Percentiles rank a stretch among this genome's conserved stretches.
Conservation (phyloP, 2,329 filamentous ascomycete species). For the Talaromyces islandicus region DNA sequence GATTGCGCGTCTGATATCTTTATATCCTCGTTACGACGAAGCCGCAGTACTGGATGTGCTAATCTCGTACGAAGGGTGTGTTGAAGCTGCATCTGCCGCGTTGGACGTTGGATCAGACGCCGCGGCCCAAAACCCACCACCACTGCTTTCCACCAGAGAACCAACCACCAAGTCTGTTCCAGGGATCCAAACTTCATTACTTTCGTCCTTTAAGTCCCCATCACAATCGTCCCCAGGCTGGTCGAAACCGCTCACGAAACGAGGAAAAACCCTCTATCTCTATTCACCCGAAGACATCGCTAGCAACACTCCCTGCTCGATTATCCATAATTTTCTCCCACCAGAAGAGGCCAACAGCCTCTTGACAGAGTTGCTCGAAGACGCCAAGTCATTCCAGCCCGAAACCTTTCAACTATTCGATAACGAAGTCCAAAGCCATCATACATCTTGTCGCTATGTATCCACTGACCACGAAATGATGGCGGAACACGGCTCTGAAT, state of each 20-base stretch:
- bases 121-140: background rate
- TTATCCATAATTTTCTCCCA: slow-evolving; percentile 86
- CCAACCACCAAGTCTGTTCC: slow-evolving; percentile 17
- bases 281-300: slow-evolving; percentile 78
- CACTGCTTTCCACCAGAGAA: background rate
- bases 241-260: slow-evolving; percentile 55
- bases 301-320: slow-evolving; percentile 78
- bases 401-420: slow-evolving; percentile 83
- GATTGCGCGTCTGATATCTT: slow-evolving; percentile 72
- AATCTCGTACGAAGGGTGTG: slow-evolving; percentile 69
- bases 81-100: slow-evolving; percentile 57
- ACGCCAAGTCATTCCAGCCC: slow-evolving; percentile 64
- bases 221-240: background rate
- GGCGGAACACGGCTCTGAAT: slow-evolving; percentile 64
- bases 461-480: slow-evolving; percentile 64
- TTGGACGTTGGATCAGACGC: slow-evolving; percentile 34
- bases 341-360: slow-evolving; percentile 65
- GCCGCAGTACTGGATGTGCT: slow-evolving; percentile 71
- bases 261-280: slow-evolving; percentile 75
- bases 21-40: slow-evolving; percentile 61
- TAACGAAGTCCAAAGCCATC: slow-evolving; percentile 75
- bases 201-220: slow-evolving; percentile 46
- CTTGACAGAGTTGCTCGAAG: slow-evolving; percentile 66
- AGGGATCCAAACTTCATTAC: slow-evolving; percentile 60
- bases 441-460: slow-evolving; percentile 79